These are phyloP conservation scores for Artemisia argyi DNA, from an alignment of 129 eudicot species.

Conservation along the genomic window DNA sequence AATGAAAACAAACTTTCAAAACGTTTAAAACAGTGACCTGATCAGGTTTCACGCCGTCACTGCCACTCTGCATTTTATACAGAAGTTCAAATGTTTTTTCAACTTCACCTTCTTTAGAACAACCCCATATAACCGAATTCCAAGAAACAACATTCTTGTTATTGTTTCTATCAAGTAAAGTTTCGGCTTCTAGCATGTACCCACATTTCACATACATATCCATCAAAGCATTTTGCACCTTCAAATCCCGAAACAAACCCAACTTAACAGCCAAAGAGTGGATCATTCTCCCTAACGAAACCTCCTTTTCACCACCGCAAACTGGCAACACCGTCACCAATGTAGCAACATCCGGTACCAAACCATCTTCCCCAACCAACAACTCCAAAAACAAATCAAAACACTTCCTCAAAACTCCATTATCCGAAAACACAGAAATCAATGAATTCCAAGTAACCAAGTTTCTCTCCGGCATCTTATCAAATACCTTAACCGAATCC, in stretches of 20 bases:
- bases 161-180: slow-evolving; percentile 34
- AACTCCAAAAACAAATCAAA: slow-evolving; percentile 40
- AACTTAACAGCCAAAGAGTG: slow-evolving; percentile 52
- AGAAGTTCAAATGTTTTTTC: slow-evolving; percentile 40
- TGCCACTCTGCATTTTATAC: slow-evolving; percentile 39
- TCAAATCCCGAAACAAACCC: slow-evolving; percentile 46
- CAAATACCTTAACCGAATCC: slow-evolving; percentile 51
- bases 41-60: slow-evolving; percentile 26
- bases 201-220: slow-evolving; percentile 72
- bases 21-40: slow-evolving; percentile 54
- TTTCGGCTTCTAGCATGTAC: slow-evolving; percentile 36
- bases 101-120: slow-evolving; percentile 49
- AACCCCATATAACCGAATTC: slow-evolving; percentile 63
- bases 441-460: slow-evolving; percentile 63
- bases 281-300: slow-evolving; percentile 37
- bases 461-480: slow-evolving; percentile 41
- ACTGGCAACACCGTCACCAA: slow-evolving; percentile 50
- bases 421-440: slow-evolving; percentile 40
- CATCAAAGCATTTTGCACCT: slow-evolving; percentile 53
- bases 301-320: slow-evolving; percentile 40
- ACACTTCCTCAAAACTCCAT: slow-evolving; percentile 31
- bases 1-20: slow-evolving; percentile 34
- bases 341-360: slow-evolving; percentile 54
- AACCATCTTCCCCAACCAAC: slow-evolving; percentile 20
- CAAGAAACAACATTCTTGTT: slow-evolving; percentile 62